Conservation (phyloP, 225 moss, liverwort and hornwort genomes). For the Pleurozium schreberi region DNA sequence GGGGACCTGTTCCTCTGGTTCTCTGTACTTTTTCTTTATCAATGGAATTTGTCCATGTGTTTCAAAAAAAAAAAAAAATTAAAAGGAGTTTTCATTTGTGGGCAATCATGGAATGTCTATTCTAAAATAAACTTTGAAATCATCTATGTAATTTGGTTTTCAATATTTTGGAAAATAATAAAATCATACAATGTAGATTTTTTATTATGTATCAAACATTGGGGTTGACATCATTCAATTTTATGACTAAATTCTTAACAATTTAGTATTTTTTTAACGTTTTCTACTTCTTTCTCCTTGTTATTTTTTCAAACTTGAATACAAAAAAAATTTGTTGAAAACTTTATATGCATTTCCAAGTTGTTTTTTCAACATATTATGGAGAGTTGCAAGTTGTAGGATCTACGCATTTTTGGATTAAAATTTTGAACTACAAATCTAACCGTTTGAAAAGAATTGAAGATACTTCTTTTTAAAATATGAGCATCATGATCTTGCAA, state of each 20-base stretch:
- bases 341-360: background rate
- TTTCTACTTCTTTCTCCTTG: background rate
- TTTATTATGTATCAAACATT: background rate
- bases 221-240: background rate
- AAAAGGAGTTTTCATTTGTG: background rate
- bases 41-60: too few species aligned
- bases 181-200: background rate
- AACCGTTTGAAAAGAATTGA: background rate
- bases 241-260: background rate
- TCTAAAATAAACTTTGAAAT: background rate
- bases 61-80: too few species aligned
- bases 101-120: rapidly evolving
- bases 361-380: background rate
- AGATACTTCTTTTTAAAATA: background rate
- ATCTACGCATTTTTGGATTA: background rate
- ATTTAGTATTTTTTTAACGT: background rate
- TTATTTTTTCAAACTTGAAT: background rate
- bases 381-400: background rate
- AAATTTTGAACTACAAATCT: background rate
- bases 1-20: too few species aligned
- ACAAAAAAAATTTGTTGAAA: background rate
- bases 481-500: background rate
- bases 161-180: background rate
- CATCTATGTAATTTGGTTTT: background rate
- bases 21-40: too few species aligned